These are phyloP conservation scores for Digitaria exilis DNA, from an alignment of 202 grass and related monocot species.

Conservation along the genomic window DNA sequence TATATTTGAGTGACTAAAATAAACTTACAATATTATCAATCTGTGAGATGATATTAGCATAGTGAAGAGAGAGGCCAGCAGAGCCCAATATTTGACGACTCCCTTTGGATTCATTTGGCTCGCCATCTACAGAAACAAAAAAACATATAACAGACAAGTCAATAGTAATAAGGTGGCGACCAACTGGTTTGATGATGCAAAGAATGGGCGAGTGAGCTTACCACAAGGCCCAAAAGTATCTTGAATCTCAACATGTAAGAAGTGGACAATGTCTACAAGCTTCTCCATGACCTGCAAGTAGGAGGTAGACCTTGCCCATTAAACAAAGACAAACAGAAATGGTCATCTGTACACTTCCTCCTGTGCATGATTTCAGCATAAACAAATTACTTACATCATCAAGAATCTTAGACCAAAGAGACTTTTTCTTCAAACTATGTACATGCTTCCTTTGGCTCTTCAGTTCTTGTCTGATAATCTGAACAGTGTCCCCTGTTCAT, in stretches of 20 bases:
- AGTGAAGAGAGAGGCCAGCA: slow-evolving; percentile 81
- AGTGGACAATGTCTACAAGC: slow-evolving; percentile 83
- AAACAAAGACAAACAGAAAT: neutral
- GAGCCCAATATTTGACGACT: slow-evolving; percentile 54
- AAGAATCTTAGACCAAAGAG: slow-evolving; percentile 81
- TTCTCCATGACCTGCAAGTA: slow-evolving; percentile 74
- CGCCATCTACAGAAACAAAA: slow-evolving; percentile 41
- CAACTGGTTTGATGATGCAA: slow-evolving; percentile 4
- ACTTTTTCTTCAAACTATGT: slow-evolving; percentile 83
- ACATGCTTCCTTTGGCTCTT: slow-evolving; percentile 94
- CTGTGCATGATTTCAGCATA: slow-evolving; percentile 9
- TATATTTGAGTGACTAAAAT: slow-evolving; percentile 14
- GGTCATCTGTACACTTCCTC: neutral
- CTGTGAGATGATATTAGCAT: slow-evolving; percentile 92
- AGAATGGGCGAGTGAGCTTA: slow-evolving; percentile 31
- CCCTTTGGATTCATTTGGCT: slow-evolving; percentile 38
- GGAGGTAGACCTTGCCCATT: slow-evolving; percentile 7
- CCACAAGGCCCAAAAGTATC: slow-evolving; percentile 71
- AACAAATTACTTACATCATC: slow-evolving; percentile 70
- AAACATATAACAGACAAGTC: slow-evolving; percentile 1
- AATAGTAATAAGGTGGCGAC: neutral
- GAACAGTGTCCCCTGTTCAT: slow-evolving; percentile 76
- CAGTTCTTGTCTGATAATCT: slow-evolving; percentile 84
- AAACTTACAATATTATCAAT: slow-evolving; percentile 85
- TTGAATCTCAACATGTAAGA: slow-evolving; percentile 81